Evolutionary conservation across 805 yeast genomes (phyloP).

Genomic region (Suhomyces faveliae): DNA sequence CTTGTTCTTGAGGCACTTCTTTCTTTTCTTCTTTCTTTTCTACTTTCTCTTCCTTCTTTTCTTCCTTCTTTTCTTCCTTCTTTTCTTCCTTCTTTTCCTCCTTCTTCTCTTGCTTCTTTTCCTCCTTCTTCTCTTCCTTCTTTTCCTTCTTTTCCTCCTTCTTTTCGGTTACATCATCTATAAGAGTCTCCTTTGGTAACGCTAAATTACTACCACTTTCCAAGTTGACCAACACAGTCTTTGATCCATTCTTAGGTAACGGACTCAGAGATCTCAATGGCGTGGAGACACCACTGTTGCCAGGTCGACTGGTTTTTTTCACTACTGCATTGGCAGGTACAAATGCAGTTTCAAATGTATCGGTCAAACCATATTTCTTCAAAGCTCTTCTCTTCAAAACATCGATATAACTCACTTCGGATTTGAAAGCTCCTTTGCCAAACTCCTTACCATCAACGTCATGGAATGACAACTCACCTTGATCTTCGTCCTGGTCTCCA

Average conservation of each 20-base stretch:
- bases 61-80: slow-evolving; percentile 1
- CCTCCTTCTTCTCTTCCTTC: slow-evolving; percentile 6
- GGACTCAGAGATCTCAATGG: slow-evolving; percentile 15
- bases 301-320: slow-evolving; percentile 8
- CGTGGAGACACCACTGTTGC: slow-evolving; percentile 8
- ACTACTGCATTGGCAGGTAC: slow-evolving; percentile 29
- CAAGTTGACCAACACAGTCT: slow-evolving; percentile 23
- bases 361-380: slow-evolving; percentile 39
- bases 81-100: slow-evolving; percentile 2
- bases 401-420: slow-evolving; percentile 37
- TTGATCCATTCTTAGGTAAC: slow-evolving; percentile 11
- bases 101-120: slow-evolving; percentile 2
- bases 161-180: slow-evolving; percentile 22
- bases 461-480: slow-evolving; percentile 40
- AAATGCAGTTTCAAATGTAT: slow-evolving; percentile 36
- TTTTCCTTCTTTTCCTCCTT: slow-evolving; percentile 3
- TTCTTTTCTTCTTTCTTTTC: slow-evolving; percentile 3
- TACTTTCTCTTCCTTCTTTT: not conserved
- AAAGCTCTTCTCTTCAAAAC: slow-evolving; percentile 43
- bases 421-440: slow-evolving; percentile 23
- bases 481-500: slow-evolving; percentile 46
- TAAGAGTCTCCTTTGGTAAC: slow-evolving; percentile 44
- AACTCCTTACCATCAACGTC: slow-evolving; percentile 40
- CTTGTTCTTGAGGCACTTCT: slow-evolving; percentile 8
- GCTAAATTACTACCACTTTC: slow-evolving; percentile 26